phyloP scores from a whole-genome alignment of 2,329 filamentous ascomycete genomes.

The Penicillium sp. region DNA sequence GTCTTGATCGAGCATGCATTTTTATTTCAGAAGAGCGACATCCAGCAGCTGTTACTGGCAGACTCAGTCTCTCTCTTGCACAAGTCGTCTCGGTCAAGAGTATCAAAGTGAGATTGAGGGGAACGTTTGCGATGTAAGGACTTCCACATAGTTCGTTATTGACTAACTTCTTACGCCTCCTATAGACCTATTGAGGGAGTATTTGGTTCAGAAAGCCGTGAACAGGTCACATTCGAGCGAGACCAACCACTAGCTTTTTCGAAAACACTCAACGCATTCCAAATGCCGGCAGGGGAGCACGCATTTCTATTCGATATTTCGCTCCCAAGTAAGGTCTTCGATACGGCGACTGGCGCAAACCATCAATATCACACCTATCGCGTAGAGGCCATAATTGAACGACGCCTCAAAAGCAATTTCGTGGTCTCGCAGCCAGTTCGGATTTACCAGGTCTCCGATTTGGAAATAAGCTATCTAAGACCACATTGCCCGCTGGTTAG shows the following conservation, averaged over 20 bases:
- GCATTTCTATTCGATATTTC: conserved; percentile 21
- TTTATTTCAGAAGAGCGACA: conserved; percentile 8
- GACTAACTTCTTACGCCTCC: background rate
- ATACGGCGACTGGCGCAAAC: conserved; percentile 9
- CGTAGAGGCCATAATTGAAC: conserved; percentile 14
- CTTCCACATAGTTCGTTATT: background rate
- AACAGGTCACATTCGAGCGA: conserved; percentile 14
- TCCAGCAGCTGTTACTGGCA: conserved; percentile 11
- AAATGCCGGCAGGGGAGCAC: conserved; percentile 17
- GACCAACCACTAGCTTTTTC: conserved; percentile 16
- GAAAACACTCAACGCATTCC: conserved; percentile 15
- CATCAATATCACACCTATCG: conserved; percentile 20
- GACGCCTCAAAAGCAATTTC: conserved; percentile 12
- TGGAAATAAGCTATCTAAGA: background rate
- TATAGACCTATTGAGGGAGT: conserved; percentile 2
- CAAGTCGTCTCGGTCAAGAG: conserved; percentile 8
- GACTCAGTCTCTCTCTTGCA: conserved; percentile 8
- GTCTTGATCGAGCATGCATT: conserved; percentile 18
- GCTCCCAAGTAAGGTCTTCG: conserved; percentile 6
- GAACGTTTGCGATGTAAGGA: conserved; percentile 16
- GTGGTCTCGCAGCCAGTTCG: conserved; percentile 15
- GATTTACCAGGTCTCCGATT: conserved; percentile 11
- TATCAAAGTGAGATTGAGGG: conserved; percentile 16
- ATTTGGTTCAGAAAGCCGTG: background rate
- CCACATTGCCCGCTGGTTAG: conserved; percentile 5